phyloP scores from a whole-genome alignment of 257 asterid genomes.

The Nyctanthes arbortristis region DNA sequence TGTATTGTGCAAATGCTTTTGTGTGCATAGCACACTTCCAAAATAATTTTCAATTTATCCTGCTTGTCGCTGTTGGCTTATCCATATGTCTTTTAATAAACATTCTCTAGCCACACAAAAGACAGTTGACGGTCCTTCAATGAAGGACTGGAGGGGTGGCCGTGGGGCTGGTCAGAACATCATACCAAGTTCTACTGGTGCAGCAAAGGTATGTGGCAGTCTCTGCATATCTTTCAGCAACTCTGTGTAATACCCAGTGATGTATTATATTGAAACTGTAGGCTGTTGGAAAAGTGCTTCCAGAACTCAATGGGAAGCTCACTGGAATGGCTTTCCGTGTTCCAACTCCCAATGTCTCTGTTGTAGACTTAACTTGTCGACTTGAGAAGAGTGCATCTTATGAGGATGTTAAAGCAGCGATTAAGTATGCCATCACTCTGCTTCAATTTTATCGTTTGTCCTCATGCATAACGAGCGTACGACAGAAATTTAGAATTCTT shows the following conservation, averaged over 20 bases:
- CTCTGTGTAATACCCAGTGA: neutral
- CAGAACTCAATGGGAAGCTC: conserved; percentile 94
- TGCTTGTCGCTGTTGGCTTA: conserved; percentile 17
- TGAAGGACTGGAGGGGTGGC: conserved; percentile 99
- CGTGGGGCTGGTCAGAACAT: conserved; percentile 99
- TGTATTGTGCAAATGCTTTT: neutral
- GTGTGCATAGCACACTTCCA: neutral
- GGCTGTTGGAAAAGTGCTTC: conserved; percentile 99
- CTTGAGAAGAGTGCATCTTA: conserved; percentile 87
- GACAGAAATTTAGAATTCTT: neutral
- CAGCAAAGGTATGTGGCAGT: conserved; percentile 77
- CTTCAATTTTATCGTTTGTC: conserved; percentile 4
- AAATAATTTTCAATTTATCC: conserved; percentile 6
- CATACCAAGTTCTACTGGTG: conserved; percentile 99
- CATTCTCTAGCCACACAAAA: conserved; percentile 85
- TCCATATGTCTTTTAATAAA: conserved; percentile 16
- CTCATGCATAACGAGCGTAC: neutral
- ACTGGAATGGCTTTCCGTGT: conserved; percentile 99
- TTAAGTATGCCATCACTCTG: conserved; percentile 52
- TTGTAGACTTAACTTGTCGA: conserved; percentile 95
- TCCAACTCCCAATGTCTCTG: conserved; percentile 96
- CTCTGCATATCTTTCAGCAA: neutral
- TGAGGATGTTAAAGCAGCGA: conserved; percentile 93
- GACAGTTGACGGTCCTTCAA: conserved; percentile 99
- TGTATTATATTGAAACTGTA: conserved; percentile 29